Conservation (phyloP, 192 early-diverging fungal species). For the Phycomyces blakesleeanus region DNA sequence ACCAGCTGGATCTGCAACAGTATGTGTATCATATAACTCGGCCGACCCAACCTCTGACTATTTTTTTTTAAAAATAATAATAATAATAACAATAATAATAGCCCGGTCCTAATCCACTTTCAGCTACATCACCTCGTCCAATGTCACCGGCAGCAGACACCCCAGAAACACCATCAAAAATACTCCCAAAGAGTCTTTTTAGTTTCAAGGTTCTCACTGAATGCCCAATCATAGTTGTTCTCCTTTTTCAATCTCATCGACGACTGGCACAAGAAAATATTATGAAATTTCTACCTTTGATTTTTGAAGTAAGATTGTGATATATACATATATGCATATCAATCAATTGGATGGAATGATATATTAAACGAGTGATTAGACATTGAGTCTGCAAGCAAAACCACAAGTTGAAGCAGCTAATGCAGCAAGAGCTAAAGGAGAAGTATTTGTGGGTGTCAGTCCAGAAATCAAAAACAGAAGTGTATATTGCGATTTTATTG, state of each 20-base stretch:
- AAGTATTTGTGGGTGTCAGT: conserved; percentile 76
- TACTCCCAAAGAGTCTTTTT: conserved; percentile 67
- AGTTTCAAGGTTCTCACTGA: conserved; percentile 99
- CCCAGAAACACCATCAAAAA: conserved; percentile 52
- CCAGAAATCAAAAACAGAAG: conserved; percentile 67
- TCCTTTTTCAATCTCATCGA: conserved; percentile 89
- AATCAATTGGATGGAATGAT: too few species aligned
- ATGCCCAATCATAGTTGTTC: conserved; percentile 96
- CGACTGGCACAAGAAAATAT: conserved; percentile 79
- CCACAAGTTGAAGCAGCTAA: conserved; percentile 53
- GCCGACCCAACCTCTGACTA: background rate
- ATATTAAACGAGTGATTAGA: conserved; percentile 28
- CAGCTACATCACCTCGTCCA: conserved; percentile 62
- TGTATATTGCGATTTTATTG: conserved; percentile 86
- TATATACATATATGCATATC: too few species aligned
- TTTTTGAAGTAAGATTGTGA: conserved; percentile 67
- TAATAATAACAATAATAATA: background rate
- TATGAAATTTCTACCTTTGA: conserved; percentile 81
- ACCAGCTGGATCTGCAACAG: conserved; percentile 38
- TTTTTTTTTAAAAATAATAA: conserved; percentile 1
- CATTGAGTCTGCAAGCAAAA: conserved; percentile 49
- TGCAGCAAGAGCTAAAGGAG: conserved; percentile 46
- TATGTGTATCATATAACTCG: conserved; percentile 6
- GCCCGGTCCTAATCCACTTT: conserved; percentile 7
- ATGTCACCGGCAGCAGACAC: conserved; percentile 70